phyloP scores from a whole-genome alignment of 164 flowering plant genomes.

The Houttuynia cordata region DNA sequence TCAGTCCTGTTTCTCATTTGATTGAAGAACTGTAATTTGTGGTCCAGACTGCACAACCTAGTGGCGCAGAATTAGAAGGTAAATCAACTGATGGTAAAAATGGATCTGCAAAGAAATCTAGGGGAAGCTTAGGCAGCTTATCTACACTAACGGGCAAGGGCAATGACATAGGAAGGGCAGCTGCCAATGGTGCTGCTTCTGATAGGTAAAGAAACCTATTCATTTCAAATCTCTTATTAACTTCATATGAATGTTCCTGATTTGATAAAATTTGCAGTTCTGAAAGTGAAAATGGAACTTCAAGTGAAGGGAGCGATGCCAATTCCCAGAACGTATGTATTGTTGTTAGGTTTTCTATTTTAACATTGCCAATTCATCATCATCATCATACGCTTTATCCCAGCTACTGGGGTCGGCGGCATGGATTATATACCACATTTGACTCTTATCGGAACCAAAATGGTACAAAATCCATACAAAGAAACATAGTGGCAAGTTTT shows the following conservation, averaged over 20 bases:
- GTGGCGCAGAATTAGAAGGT: slow-evolving; percentile 17
- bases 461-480: too few relatives aligned
- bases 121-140: slow-evolving; percentile 40
- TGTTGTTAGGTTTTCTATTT: background rate
- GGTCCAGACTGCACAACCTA: slow-evolving; percentile 14
- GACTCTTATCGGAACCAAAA: too few relatives aligned
- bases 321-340: slow-evolving; percentile 19
- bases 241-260: slow-evolving; percentile 4
- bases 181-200: slow-evolving; percentile 18
- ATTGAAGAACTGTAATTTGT: background rate
- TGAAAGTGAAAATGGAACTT: slow-evolving; percentile 19
- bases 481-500: too few relatives aligned
- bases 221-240: background rate
- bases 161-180: slow-evolving; percentile 26
- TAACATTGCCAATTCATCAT: too few relatives aligned
- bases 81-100: slow-evolving; percentile 17
- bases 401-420: too few relatives aligned
- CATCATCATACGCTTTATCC: too few relatives aligned
- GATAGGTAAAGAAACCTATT: slow-evolving; percentile 14
- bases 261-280: slow-evolving; percentile 15
- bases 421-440: too few relatives aligned
- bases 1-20: background rate
- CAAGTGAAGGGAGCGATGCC: slow-evolving; percentile 28
- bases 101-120: slow-evolving; percentile 20
- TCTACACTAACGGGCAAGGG: slow-evolving; percentile 38